Evolutionary conservation across 148 eudicot species (phyloP).

Genomic region (Spergularia bocconei): DNA sequence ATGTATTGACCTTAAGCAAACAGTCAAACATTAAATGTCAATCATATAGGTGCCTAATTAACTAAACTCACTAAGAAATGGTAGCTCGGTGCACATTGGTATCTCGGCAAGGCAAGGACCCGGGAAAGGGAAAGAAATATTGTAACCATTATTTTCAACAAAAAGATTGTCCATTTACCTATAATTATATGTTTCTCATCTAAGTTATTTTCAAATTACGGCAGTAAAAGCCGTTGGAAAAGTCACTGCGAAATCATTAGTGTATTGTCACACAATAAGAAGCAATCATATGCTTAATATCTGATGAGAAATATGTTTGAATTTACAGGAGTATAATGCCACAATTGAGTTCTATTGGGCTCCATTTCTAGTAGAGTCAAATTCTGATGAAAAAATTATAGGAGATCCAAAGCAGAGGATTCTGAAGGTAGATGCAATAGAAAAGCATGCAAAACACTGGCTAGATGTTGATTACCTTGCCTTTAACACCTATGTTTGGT

Average conservation of each 20-base stretch:
- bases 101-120: no score
- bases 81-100: no score
- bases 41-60: no score
- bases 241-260: no score
- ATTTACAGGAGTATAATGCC: conserved; percentile 63
- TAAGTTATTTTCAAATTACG: no score
- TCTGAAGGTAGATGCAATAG: conserved; percentile 70
- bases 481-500: conserved; percentile 95
- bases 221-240: no score
- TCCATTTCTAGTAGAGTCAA: conserved; percentile 81
- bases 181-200: not conserved
- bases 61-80: no score
- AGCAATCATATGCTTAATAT: not conserved
- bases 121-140: not conserved
- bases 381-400: conserved; percentile 61
- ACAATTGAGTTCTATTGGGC: conserved; percentile 98
- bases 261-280: no score
- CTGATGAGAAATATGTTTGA: not conserved
- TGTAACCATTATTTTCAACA: no score
- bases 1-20: no score
- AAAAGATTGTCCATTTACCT: not conserved
- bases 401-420: conserved; percentile 75
- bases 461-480: conserved; percentile 70
- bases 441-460: conserved; percentile 82
- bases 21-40: no score